phyloP scores from a whole-genome alignment of 2,329 filamentous ascomycete species.

The Dothiorella sarmentorum region DNA sequence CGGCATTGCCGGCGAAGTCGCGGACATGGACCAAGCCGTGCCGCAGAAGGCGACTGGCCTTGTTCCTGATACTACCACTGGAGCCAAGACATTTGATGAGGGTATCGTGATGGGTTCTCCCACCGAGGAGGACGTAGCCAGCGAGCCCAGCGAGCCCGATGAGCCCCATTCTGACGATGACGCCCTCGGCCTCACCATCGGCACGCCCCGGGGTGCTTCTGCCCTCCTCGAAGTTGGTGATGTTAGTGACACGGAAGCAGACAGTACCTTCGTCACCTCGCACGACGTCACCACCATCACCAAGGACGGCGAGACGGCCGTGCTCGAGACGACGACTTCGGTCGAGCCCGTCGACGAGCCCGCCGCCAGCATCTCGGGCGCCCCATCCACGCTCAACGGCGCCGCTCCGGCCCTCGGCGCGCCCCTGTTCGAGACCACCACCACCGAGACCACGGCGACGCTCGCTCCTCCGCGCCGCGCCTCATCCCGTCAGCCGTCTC shows the following conservation, averaged over 20 bases:
- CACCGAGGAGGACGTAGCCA: background rate
- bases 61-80: background rate
- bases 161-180: constrained; percentile 13
- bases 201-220: constrained; percentile 14
- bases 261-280: background rate
- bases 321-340: background rate
- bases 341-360: background rate
- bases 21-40: background rate
- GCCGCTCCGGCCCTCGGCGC: background rate
- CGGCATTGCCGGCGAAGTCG: constrained; percentile 38
- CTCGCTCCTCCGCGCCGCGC: background rate
- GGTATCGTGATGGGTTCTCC: background rate
- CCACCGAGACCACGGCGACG: background rate
- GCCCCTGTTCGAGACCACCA: background rate
- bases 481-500: background rate
- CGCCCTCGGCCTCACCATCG: constrained; percentile 9
- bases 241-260: background rate
- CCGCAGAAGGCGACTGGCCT: background rate
- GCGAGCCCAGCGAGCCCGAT: constrained; percentile 8
- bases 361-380: background rate
- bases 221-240: constrained; percentile 1
- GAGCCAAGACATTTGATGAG: background rate
- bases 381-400: background rate
- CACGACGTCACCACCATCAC: background rate
- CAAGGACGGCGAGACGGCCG: background rate